Evolutionary conservation across 2,329 filamentous ascomycete species (phyloP).

Genomic region (Emergomyces africanus): DNA sequence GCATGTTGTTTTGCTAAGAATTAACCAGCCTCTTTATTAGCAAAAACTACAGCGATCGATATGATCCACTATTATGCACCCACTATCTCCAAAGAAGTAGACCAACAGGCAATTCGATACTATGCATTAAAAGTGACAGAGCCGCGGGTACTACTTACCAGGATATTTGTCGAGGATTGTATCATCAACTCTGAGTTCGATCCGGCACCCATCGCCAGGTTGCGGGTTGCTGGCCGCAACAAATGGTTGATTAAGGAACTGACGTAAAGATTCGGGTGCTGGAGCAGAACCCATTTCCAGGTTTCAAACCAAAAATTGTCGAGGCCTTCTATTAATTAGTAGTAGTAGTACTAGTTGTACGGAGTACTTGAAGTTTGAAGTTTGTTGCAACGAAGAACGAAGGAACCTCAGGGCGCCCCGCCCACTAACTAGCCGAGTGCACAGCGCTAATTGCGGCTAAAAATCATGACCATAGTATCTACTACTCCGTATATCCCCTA

Average conservation of each 20-base stretch:
- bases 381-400: no score
- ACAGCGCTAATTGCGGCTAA: neutral
- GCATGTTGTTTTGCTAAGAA: conserved; percentile 38
- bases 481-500: no score
- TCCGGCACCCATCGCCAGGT: conserved; percentile 13
- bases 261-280: neutral
- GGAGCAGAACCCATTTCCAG: neutral
- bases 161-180: conserved; percentile 29
- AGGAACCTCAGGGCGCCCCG: no score
- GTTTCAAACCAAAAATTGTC: neutral
- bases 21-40: neutral
- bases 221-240: neutral
- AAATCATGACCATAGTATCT: no score
- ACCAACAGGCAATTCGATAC: neutral
- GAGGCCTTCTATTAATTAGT: no score
- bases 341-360: no score
- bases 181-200: conserved; percentile 18
- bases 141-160: conserved; percentile 18
- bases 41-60: neutral
- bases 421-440: neutral
- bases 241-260: neutral
- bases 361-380: no score
- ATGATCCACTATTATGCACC: neutral
- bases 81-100: neutral
- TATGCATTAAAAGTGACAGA: neutral